Percentiles rank a stretch among this genome's conserved stretches.
phyloP scores from a whole-genome alignment of 768 basidiomycete genomes.

The Boletellus ananas region DNA sequence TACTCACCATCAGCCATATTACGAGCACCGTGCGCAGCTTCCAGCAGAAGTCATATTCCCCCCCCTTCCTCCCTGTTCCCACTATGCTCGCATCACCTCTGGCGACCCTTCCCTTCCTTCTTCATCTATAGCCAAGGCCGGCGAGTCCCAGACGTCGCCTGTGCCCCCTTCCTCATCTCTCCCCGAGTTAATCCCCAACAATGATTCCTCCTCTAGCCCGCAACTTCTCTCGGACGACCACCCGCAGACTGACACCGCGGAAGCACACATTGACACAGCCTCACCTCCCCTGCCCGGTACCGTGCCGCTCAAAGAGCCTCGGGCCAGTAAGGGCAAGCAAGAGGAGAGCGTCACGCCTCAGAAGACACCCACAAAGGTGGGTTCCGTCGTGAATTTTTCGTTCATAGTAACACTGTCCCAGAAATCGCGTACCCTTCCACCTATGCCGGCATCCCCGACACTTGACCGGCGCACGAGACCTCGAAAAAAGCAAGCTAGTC shows the following conservation, averaged over 20 bases:
- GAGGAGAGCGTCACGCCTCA: constrained; percentile 14
- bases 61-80: constrained; percentile 55
- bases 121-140: constrained; percentile 22
- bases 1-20: constrained; percentile 72
- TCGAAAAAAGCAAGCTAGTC: constrained; percentile 19
- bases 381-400: not conserved
- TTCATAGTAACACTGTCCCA: constrained; percentile 14
- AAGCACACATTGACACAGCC: constrained; percentile 16
- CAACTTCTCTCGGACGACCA: constrained; percentile 35
- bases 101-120: constrained; percentile 19
- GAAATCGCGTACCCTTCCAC: constrained; percentile 38
- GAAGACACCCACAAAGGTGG: constrained; percentile 30
- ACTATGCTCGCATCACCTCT: constrained; percentile 33
- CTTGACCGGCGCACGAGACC: constrained; percentile 32
- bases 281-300: constrained; percentile 14
- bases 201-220: constrained; percentile 67
- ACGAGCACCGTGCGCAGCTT: constrained; percentile 53
- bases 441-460: constrained; percentile 47
- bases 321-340: constrained; percentile 13
- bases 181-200: constrained; percentile 62
- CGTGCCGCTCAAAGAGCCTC: constrained; percentile 6
- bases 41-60: constrained; percentile 72
- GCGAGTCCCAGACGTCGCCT: constrained; percentile 26
- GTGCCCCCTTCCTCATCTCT: constrained; percentile 39
- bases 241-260: constrained; percentile 11